Evolutionary conservation across 2,329 filamentous ascomycete species (phyloP), one percentile per base, ranked within the genome.

Genomic region (Fusarium longipes): DNA sequence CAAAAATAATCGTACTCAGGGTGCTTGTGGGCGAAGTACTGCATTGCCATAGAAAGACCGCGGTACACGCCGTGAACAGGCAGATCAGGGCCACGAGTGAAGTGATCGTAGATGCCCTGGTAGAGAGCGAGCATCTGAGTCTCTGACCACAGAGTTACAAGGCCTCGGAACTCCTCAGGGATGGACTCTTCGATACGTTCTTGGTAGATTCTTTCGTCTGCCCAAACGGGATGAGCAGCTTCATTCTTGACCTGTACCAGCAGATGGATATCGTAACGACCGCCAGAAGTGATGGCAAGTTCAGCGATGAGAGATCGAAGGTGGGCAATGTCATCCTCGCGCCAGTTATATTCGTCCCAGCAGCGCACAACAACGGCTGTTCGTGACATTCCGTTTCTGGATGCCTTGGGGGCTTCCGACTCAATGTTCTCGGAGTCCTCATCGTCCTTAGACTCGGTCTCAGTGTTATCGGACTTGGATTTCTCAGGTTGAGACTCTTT

Each of bases 131-230:
- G 84, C 93, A 98, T 97, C 78, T 97, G 93, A 24, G 91, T 90
- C 78, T 97, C 93, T 1, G 93, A 96, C 96, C 96, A 99, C 8
- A 98, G 84, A 0, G 92, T 97, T 20, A 92, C 92, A 75, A 99
- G 89, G 44, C 92, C 92, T 69, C 87, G 90, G 80, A 99, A 97
- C 75, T 99, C 96, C 67, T 88, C 84, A 0, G 96, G 92, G 14
- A 95, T 86, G 25, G 87, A 86, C 48, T 91, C 87, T 51, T 87
- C 82, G 75, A 91, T 90, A 57, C 84, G 90, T 74, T 83, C 84
- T 75, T 85, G 83, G 81, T 90, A 97, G 48, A 83, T 84, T 44
- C 88, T 86, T 51, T 89, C 82, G 69, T 93, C 90, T 2, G 91
- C 91, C 90, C 91, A 96, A 72, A 97, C 88, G 10, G 92, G 91